These are phyloP conservation scores for Obba rivulosa DNA, from an alignment of 768 basidiomycete genomes.

Conservation along the genomic window DNA sequence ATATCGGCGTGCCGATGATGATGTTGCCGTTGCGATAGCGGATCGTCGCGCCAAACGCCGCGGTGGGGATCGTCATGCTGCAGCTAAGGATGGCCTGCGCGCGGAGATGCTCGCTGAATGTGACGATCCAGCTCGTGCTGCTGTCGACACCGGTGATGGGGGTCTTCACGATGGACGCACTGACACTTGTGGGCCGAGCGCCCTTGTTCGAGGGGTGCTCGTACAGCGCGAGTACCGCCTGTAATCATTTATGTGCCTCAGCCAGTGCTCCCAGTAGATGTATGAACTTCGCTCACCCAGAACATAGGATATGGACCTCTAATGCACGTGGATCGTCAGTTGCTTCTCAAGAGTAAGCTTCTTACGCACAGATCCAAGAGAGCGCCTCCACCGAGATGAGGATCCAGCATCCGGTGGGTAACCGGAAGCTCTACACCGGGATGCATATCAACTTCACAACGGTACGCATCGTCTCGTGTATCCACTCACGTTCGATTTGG, in stretches of 20 bases:
- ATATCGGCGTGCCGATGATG: conserved; percentile 58
- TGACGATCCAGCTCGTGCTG: conserved; percentile 69
- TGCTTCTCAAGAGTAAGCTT: background rate
- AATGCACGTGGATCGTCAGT: background rate
- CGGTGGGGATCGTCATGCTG: conserved; percentile 50
- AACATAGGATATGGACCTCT: conserved; percentile 81
- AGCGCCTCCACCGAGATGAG: conserved; percentile 75
- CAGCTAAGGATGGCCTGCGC: conserved; percentile 73
- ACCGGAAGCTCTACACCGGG: conserved; percentile 47
- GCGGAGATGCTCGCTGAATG: conserved; percentile 56
- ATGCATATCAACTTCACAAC: background rate
- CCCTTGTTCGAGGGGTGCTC: conserved; percentile 72
- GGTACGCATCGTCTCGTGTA: background rate
- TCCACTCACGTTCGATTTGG: conserved; percentile 51
- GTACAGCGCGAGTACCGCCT: conserved; percentile 76
- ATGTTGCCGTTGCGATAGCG: conserved; percentile 75
- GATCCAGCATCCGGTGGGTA: conserved; percentile 75
- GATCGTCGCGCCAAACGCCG: conserved; percentile 53
- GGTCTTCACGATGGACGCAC: conserved; percentile 73
- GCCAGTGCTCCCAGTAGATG: no score
- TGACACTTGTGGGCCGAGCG: conserved; percentile 50
- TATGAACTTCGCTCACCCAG: conserved; percentile 46
- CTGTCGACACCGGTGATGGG: conserved; percentile 74
- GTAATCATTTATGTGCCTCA: conserved; percentile 8
- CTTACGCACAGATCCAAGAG: conserved; percentile 66